phyloP scores from a whole-genome alignment of 1,284 basidiomycete genomes.

The Xanthoconium separans region DNA sequence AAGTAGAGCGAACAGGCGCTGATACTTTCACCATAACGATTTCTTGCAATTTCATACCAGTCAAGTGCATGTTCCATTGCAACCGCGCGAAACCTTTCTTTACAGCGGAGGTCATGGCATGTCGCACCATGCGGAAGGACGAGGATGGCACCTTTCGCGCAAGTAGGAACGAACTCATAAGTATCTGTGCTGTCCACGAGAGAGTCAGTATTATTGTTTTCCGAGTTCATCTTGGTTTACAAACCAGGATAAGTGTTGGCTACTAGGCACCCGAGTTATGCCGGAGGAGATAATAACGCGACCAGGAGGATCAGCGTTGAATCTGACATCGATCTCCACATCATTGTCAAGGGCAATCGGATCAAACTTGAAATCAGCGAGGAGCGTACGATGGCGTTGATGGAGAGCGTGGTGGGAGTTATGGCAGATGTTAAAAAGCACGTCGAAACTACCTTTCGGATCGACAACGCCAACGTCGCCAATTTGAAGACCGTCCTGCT shows the following conservation, averaged over 20 bases:
- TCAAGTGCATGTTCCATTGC: not conserved
- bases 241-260: too few relatives aligned
- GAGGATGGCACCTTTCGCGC: not conserved
- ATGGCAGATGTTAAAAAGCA: not conserved
- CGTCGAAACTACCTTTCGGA: not conserved
- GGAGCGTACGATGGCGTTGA: not conserved
- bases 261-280: too few relatives aligned
- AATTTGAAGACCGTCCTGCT: not conserved
- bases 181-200: not conserved
- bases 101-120: not conserved
- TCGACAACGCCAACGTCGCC: constrained; percentile 1
- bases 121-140: not conserved
- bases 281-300: too few relatives aligned
- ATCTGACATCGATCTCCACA: too few relatives aligned
- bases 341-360: too few relatives aligned
- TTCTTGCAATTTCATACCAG: not conserved
- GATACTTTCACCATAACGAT: not conserved
- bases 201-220: not conserved
- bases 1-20: not conserved
- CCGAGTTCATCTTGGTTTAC: too few relatives aligned
- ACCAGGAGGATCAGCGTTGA: too few relatives aligned
- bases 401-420: not conserved
- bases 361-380: not conserved
- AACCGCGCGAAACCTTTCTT: not conserved
- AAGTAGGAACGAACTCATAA: not conserved